Base-by-base conservation (phyloP, 2,329 filamentous ascomycete genomes). In the Emydomyces testavorans region DNA sequence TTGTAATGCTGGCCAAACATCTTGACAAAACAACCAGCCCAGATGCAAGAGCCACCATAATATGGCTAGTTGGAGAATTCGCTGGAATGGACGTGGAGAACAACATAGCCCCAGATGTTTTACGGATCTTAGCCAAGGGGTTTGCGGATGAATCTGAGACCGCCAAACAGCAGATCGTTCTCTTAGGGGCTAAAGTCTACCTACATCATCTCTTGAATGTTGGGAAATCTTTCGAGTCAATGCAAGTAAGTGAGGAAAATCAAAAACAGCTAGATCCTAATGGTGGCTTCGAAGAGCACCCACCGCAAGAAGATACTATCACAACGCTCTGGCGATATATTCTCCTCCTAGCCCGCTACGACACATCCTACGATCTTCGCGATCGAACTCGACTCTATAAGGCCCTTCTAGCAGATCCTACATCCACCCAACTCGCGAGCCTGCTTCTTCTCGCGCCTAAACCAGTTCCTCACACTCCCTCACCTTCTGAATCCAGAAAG, bases 61-160 rank as follows among this genome's bases (percentile, higher is more conserved):
- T 98, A 57, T 98, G 92, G 92, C 78, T 98, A 0, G 89, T 96
- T 0, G 92, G 92, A 38, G 92, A 98, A 65, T 96, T 93, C 58
- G 80, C 90, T 0, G 86, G 87, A 0, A 66, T 83, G 2, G 79
- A 87, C 48, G 77, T 82, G 7, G 82, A 89, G 51, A 82, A 92
- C 61, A 94, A 93, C 58, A 90, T 98, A 52, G 92, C 92, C 0
- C 82, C 90, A 0, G 92, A 98, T 59, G 88, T 96, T 5, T 70
- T 96, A 28, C 80, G 92, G 6, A 90, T 96, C 36, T 70, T 98
- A 2, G 76, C 88, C 37, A 90, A 88, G 62, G 83, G 82, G 15
- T 98, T 96, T 60, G 73, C 80, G 1, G 79, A 81, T 52, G 92
- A 98, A 66, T 80, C 81, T 1, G 88, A 95, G 61, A 74, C 82